These are phyloP conservation scores for Wallacemonas rigidus DNA, from an alignment of 208 protist genomes.

Conservation along the genomic window DNA sequence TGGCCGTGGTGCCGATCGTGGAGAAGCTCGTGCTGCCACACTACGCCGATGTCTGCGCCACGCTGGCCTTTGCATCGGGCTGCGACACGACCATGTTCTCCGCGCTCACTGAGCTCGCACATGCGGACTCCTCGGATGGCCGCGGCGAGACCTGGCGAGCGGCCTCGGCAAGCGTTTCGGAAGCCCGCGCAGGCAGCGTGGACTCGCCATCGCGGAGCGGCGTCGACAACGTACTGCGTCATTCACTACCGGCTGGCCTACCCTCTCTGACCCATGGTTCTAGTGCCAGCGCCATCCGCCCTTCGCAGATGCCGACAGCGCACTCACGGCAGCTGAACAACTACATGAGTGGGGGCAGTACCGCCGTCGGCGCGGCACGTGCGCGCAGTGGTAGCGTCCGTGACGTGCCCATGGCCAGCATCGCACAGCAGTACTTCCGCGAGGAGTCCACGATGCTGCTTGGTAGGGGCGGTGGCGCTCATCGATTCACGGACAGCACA, in stretches of 20 bases:
- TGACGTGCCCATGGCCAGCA: neutral
- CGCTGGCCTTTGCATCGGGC: conserved; percentile 3
- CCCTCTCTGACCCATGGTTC: neutral
- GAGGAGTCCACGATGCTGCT: conserved; percentile 15
- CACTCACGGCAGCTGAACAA: neutral
- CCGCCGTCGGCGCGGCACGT: neutral
- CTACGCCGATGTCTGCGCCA: conserved; percentile 1
- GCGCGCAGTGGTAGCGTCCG: neutral
- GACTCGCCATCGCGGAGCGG: neutral
- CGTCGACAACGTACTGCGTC: conserved; percentile 1
- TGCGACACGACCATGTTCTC: neutral
- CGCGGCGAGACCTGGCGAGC: neutral
- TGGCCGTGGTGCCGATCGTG: neutral
- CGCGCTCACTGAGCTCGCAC: neutral
- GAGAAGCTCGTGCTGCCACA: conserved; percentile 15
- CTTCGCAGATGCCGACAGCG: neutral
- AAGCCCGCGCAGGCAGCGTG: neutral
- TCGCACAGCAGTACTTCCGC: conserved; percentile 14
- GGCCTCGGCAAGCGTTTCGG: neutral
- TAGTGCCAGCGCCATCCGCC: neutral
- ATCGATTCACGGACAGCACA: too few relatives aligned
- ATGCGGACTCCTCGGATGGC: neutral
- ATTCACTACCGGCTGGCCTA: neutral
- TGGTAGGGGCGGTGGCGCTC: neutral
- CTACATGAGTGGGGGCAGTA: neutral